These are phyloP conservation scores for Kluyveromyces nonfermentans DNA, from an alignment of 805 yeast species.

Conservation along the genomic window DNA sequence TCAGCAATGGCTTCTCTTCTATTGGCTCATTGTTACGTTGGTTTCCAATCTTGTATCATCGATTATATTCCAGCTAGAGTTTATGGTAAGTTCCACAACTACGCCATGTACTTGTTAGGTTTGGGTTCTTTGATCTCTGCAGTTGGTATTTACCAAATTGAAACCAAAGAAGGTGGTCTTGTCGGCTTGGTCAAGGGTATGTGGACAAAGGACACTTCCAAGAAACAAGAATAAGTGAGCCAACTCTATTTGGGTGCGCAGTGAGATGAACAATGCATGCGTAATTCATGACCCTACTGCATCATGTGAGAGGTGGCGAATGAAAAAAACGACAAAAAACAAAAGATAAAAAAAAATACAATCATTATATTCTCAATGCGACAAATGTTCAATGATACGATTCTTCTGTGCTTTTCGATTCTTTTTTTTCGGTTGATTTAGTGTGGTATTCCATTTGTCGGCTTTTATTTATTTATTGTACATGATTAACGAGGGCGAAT, in stretches of 20 bases:
- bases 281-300: constrained; percentile 1
- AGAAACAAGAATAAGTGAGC: constrained; percentile 6
- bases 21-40: constrained; percentile 73
- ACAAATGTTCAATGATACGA: not conserved
- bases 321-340: not conserved
- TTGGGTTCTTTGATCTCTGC: constrained; percentile 63
- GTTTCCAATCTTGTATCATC: constrained; percentile 82
- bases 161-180: constrained; percentile 73
- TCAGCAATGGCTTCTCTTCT: constrained; percentile 56
- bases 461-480: not conserved
- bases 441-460: not conserved
- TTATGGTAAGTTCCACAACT: constrained; percentile 66
- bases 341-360: not conserved
- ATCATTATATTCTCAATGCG: not conserved
- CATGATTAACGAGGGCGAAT: not conserved
- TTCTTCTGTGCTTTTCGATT: not conserved
- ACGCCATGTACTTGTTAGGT: constrained; percentile 58
- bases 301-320: constrained; percentile 5
- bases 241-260: not conserved
- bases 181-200: constrained; percentile 51
- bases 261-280: not conserved
- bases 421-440: not conserved
- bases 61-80: constrained; percentile 87
- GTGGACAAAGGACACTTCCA: constrained; percentile 39
- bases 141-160: constrained; percentile 75